Conservation (phyloP, 176 grass and related monocot species). For the Panicum miliaceum region DNA sequence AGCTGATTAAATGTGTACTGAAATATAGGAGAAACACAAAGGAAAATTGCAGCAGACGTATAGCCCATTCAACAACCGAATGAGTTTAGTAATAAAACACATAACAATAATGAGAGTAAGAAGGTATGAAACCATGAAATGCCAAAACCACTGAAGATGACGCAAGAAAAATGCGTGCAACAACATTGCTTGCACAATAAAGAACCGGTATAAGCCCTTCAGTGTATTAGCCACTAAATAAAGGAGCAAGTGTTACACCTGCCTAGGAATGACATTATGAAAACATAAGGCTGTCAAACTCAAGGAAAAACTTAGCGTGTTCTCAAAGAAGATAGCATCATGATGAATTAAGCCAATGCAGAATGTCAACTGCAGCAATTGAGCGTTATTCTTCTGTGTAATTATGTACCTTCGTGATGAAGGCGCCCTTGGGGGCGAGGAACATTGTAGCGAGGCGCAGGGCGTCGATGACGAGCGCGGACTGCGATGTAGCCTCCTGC, state of each 20-base stretch:
- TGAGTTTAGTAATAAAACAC: neutral
- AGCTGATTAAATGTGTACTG: neutral
- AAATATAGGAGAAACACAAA: neutral
- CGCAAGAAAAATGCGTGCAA: neutral
- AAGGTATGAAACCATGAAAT: neutral
- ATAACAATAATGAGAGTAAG: neutral
- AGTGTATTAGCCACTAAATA: neutral
- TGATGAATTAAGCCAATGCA: neutral
- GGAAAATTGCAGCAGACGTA: neutral
- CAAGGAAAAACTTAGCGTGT: neutral
- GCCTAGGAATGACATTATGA: neutral
- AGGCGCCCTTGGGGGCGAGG: constrained; percentile 80
- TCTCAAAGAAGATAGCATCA: constrained; percentile 4
- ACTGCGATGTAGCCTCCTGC: constrained; percentile 89
- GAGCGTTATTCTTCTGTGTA: neutral
- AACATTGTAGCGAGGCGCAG: constrained; percentile 78
- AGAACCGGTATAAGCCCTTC: constrained; percentile 4
- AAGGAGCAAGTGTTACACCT: neutral
- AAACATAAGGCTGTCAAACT: neutral
- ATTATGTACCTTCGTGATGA: constrained; percentile 76
- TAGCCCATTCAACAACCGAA: neutral
- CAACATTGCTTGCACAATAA: neutral
- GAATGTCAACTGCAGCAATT: neutral
- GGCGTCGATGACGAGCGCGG: constrained; percentile 76
- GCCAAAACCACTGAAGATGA: neutral